Evolutionary conservation across 768 basidiomycete species (phyloP).

Genomic region (Serendipita indica): DNA sequence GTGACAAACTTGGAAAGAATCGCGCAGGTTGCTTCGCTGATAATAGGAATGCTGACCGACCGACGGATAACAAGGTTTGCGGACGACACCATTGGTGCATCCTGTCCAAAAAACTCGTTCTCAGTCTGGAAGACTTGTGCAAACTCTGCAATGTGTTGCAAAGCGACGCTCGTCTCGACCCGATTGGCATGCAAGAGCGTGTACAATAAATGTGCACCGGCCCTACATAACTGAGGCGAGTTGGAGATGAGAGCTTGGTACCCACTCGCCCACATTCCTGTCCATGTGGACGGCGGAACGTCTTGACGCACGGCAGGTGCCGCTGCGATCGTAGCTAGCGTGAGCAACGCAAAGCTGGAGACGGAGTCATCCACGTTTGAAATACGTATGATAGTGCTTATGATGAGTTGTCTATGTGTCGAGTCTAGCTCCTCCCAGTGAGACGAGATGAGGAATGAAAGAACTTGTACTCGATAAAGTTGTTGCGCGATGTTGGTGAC

Average conservation of each 20-base stretch:
- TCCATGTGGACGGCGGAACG: background rate
- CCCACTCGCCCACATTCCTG: background rate
- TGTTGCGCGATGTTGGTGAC: conserved; percentile 23
- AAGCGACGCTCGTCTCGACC: background rate
- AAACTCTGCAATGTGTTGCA: background rate
- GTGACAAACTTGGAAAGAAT: background rate
- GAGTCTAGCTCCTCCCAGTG: conserved; percentile 56
- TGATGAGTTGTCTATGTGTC: conserved; percentile 40
- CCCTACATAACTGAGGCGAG: background rate
- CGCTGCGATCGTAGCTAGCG: conserved; percentile 52
- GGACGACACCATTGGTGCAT: background rate
- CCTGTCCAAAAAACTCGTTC: background rate
- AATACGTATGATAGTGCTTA: conserved; percentile 40
- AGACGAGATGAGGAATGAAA: conserved; percentile 72
- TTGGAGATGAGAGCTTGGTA: background rate
- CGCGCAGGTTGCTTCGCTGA: background rate
- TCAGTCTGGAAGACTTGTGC: background rate
- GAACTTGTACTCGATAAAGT: conserved; percentile 48
- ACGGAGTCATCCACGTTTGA: conserved; percentile 46
- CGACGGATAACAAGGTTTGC: background rate
- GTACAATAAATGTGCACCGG: background rate
- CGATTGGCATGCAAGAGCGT: background rate
- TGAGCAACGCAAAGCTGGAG: conserved; percentile 74
- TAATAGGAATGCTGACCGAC: background rate
- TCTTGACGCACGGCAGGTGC: background rate